Conservation (phyloP, 352 stramenopile genomes). For the Pythium utonaiense region DNA sequence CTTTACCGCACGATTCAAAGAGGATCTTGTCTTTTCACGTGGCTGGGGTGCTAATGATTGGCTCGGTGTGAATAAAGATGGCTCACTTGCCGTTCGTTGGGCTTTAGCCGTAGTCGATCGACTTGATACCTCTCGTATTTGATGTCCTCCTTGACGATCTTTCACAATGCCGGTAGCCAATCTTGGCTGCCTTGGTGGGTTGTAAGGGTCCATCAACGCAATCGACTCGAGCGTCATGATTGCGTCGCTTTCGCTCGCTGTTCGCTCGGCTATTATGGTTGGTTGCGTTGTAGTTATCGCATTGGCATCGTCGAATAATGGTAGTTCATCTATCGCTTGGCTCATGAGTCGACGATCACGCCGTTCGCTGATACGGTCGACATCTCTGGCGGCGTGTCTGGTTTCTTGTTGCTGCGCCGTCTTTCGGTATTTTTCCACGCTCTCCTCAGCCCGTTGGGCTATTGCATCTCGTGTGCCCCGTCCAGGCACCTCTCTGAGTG, state of each 20-base stretch:
- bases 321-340: neutral
- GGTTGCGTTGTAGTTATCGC: neutral
- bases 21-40: neutral
- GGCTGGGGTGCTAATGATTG: conserved; percentile 1
- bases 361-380: neutral
- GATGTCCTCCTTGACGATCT: neutral
- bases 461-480: neutral
- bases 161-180: neutral
- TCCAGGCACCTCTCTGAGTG: neutral
- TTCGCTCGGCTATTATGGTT: too few species aligned
- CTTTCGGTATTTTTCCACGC: neutral
- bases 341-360: neutral
- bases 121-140: neutral
- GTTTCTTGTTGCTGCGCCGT: too few species aligned
- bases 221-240: conserved; percentile 12
- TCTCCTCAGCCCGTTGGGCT: neutral
- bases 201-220: conserved; percentile 18
- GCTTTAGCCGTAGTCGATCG: too few species aligned
- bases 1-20: neutral
- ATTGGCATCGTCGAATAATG: neutral
- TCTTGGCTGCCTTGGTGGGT: neutral
- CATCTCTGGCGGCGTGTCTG: neutral
- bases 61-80: neutral
- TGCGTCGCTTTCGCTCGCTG: neutral
- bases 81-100: neutral